Conservation (phyloP, 1,139 yeast species). For the Candida frijolesensis region DNA sequence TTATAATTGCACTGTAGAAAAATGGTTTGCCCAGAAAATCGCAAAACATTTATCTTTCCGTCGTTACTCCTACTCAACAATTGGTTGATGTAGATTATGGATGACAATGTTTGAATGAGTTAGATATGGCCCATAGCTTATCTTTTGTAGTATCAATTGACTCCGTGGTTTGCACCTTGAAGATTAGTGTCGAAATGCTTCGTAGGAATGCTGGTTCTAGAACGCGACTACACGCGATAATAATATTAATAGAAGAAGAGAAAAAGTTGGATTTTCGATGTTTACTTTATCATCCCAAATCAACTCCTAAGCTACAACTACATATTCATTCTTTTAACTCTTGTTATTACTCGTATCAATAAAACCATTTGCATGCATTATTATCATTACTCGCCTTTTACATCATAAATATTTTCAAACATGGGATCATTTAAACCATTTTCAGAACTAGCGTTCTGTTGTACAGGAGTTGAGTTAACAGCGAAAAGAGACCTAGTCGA, state of each 20-base stretch:
- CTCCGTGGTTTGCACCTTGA: neutral
- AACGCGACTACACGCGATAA: neutral
- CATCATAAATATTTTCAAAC: neutral
- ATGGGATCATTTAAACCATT: constrained; percentile 28
- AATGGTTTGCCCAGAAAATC: too few relatives aligned
- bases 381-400: neutral
- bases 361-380: neutral
- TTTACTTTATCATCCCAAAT: neutral
- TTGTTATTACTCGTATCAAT: neutral
- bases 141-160: too few relatives aligned
- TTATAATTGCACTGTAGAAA: too few relatives aligned
- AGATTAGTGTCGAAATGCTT: neutral
- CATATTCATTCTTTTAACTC: neutral
- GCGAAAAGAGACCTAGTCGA: constrained; percentile 35
- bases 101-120: too few relatives aligned
- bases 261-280: neutral
- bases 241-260: neutral
- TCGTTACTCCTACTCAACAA: too few relatives aligned
- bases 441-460: constrained; percentile 41
- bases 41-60: too few relatives aligned
- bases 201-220: neutral
- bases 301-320: neutral
- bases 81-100: too few relatives aligned
- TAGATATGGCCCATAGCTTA: too few relatives aligned
- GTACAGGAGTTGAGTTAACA: constrained; percentile 38